These are phyloP conservation scores for Penicillium pancosmium DNA, from an alignment of 495 filamentous ascomycete species.

Conservation along the genomic window DNA sequence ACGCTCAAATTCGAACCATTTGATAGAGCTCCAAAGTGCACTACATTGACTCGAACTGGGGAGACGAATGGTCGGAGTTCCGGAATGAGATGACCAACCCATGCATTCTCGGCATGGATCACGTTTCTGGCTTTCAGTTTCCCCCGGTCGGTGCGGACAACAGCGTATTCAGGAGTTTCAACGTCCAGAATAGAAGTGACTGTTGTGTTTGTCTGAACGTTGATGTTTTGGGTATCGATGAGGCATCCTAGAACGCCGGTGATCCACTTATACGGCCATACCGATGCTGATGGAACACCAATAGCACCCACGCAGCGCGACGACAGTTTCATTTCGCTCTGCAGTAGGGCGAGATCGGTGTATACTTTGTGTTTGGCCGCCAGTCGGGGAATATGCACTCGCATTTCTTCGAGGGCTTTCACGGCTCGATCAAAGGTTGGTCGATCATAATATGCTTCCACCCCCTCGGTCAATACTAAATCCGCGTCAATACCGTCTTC, in stretches of 20 bases:
- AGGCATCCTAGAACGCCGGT: neutral
- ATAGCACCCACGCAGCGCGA: slow-evolving; percentile 2
- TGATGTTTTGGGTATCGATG: neutral
- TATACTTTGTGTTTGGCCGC: slow-evolving; percentile 1
- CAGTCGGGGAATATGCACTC: neutral
- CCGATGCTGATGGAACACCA: neutral
- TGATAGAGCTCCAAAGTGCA: neutral
- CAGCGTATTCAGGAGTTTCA: neutral
- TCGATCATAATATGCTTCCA: slow-evolving; percentile 3
- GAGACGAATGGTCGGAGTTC: slow-evolving; percentile 6
- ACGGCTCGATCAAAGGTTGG: neutral
- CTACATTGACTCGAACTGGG: slow-evolving; percentile 5
- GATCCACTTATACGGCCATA: slow-evolving; percentile 6
- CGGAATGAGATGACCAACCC: slow-evolving; percentile 1
- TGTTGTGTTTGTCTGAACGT: slow-evolving; percentile 2
- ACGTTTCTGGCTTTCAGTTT: slow-evolving; percentile 1
- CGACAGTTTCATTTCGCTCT: neutral
- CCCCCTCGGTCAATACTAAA: neutral
- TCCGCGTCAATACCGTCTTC: neutral
- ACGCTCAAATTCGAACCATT: neutral
- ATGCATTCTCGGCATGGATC: slow-evolving; percentile 4
- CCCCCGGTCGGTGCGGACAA: neutral
- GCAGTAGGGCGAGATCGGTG: neutral
- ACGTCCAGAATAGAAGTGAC: neutral
- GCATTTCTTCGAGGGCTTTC: slow-evolving; percentile 1